Base-by-base conservation (phyloP, 371 early-diverging fungal genomes). In the Lichtheimia hyalospora region DNA sequence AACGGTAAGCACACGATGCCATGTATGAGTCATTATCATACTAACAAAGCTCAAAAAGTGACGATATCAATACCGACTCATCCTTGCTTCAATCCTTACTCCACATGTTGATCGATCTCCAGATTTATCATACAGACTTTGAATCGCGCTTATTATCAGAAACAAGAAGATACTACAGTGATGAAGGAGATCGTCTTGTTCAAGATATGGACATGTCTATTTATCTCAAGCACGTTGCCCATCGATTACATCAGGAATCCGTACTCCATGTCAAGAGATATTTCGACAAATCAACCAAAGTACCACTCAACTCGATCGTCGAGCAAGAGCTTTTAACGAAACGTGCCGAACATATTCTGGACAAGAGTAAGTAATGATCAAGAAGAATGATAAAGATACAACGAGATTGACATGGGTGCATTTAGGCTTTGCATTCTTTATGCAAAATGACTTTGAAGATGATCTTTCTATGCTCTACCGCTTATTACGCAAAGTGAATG, bases 31-130 rank as follows among this genome's bases (percentile, higher is more conserved):
- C 34, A 7, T 21, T 60, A 46, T 46, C 25, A 6, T 39, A 43
- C n/a, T 44, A 6, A 5, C 7, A 16, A 21, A 1, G 10, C 10
- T 34, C 5, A 34, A 34, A 34, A 20, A 57, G 60, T 59, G 60
- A 59, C 42, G 88, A 87, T 0, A 82, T 85, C 18, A 67, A 68
- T 6, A 70, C 85, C 15, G 75, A 87, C 50, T 71, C 81, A 2
- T 49, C 68, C 12, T 61, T 89, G 18, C 65, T 94, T 16, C 75
- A 83, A 25, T 82, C 87, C 1, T 73, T 89, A 21, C 60, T 93
- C 41, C 83, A 84, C 14, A 94, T 95, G 92, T 67, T 92, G 51
- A 68, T 89, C 40, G 95, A 94, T 49, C 83, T 96, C n/a, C 71
- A 75, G 3, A 61, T 93, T 20, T 95, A 95, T 69, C 67, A 79